Base-by-base conservation (phyloP, 140 eudicot species). In the Flaveria floridana region DNA sequence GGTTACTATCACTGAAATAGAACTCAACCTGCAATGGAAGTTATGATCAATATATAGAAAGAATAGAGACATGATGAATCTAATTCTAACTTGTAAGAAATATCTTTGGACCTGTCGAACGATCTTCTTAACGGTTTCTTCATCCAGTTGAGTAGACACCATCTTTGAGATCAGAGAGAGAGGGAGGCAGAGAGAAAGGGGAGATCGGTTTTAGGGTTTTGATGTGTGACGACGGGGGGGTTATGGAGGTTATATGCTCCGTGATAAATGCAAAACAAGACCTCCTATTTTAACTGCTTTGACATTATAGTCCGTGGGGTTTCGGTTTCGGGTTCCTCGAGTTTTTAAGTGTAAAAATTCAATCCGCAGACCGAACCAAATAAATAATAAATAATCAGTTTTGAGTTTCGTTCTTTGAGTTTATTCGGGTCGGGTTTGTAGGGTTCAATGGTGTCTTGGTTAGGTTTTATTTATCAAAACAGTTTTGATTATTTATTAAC, bases 1-100 rank as follows among this genome's bases (percentile, higher is more conserved):
- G 94, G 81, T 94, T 94, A 78, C 97, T 90, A 70, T 94, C 97
- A 66, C 99, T 87, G 70, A 94, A 91, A 70, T 94, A 94, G 76
- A 94, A 94, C 89, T 90, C 99, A 44, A 93, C 99, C 99, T 93
- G 95, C 77, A 42, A 63, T 26, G 1, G 21, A 23, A 12, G 66
- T 7, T 6, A 71, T 18, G 10, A 66, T 15, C 14, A 18, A 10
- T 73, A 71, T 9, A 44, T 44, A 44, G 50, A 44, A 44, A 2
- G 50, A 44, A 59, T 2, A 5, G 1, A 62, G 57, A 6, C 19
- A 56, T n/a, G 7, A 8, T 52, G 3, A 62, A 52, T 18, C 47
- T 8, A 65, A 6, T 5, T 26, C 19, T 30, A 11, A 26, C 18
- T 48, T 30, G 37, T 30, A 30, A 10, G 20, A 13, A 0, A 14